phyloP scores from a whole-genome alignment of 495 filamentous ascomycete genomes.

The Neurospora tetraspora region DNA sequence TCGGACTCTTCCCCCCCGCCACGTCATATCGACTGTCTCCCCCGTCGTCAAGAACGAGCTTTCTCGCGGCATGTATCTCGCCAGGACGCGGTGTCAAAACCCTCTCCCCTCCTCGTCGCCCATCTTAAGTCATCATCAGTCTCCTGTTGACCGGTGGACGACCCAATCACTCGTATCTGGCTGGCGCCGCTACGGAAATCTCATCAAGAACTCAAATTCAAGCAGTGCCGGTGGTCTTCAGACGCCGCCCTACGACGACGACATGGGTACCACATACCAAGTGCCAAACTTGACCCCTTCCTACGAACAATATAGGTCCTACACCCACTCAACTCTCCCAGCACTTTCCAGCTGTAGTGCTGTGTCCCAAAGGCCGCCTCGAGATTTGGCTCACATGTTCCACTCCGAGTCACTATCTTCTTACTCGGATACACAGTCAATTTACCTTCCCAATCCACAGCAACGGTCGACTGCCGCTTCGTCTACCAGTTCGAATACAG shows the following conservation, averaged over 20 bases:
- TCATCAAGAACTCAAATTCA: background rate
- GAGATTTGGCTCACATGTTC: background rate
- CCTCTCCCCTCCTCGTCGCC: background rate
- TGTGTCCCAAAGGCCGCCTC: background rate
- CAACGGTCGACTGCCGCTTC: background rate
- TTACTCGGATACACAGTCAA: slow-evolving; percentile 8
- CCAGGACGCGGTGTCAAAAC: background rate
- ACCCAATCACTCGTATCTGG: background rate
- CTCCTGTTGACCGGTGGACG: background rate
- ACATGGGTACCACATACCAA: slow-evolving; percentile 39
- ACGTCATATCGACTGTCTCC: background rate
- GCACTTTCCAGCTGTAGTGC: background rate
- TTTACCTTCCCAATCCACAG: background rate
- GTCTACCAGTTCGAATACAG: background rate
- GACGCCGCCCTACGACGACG: slow-evolving; percentile 39
- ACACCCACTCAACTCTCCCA: slow-evolving; percentile 1
- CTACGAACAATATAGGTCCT: slow-evolving; percentile 27
- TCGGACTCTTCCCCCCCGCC: background rate
- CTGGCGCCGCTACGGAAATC: background rate
- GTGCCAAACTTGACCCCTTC: slow-evolving; percentile 26
- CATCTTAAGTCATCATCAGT: background rate
- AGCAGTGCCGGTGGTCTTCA: slow-evolving; percentile 26
- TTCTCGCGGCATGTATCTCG: background rate
- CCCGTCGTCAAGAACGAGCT: background rate
- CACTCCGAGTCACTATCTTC: background rate